A percentile compares a stretch with the other conserved stretches of the same genome.
These are phyloP conservation scores for Viola odorata DNA, from an alignment of 345 rosid genomes.

Conservation along the genomic window DNA sequence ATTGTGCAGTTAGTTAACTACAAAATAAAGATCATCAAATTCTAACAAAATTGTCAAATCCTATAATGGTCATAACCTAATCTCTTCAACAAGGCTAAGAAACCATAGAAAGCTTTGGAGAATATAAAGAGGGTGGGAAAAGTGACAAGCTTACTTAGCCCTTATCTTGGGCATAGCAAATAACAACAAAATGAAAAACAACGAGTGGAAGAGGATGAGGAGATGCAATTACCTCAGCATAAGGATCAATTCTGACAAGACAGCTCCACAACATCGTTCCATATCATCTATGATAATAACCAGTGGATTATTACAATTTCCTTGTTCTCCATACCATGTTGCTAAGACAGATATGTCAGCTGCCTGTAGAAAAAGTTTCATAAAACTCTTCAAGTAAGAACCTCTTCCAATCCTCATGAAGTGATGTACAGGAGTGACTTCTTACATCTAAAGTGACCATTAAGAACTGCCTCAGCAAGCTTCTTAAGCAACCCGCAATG, in stretches of 20 bases:
- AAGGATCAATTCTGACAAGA: constrained; percentile 72
- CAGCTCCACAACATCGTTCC: constrained; percentile 72
- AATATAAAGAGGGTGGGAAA: no score
- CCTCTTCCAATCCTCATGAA: background rate
- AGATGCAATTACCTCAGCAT: constrained; percentile 51
- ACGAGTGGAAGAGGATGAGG: background rate
- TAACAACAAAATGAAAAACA: background rate
- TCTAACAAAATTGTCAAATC: no score
- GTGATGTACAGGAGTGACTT: constrained; percentile 5
- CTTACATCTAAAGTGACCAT: constrained; percentile 70
- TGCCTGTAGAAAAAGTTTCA: constrained; percentile 44
- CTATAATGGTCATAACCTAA: no score
- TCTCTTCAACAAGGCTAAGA: no score
- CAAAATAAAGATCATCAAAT: no score
- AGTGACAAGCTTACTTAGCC: no score
- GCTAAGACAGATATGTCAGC: constrained; percentile 70
- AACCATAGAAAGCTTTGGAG: no score
- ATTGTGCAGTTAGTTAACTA: no score
- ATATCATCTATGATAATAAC: constrained; percentile 71
- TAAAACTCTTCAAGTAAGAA: constrained; percentile 8
- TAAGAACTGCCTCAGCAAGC: constrained; percentile 70
- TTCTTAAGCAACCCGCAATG: constrained; percentile 71
- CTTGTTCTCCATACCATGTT: constrained; percentile 72
- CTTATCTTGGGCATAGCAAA: background rate
- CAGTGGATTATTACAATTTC: constrained; percentile 37